phyloP scores from a whole-genome alignment of 2,329 filamentous ascomycete species.

The Scedosporium minutisporum region DNA sequence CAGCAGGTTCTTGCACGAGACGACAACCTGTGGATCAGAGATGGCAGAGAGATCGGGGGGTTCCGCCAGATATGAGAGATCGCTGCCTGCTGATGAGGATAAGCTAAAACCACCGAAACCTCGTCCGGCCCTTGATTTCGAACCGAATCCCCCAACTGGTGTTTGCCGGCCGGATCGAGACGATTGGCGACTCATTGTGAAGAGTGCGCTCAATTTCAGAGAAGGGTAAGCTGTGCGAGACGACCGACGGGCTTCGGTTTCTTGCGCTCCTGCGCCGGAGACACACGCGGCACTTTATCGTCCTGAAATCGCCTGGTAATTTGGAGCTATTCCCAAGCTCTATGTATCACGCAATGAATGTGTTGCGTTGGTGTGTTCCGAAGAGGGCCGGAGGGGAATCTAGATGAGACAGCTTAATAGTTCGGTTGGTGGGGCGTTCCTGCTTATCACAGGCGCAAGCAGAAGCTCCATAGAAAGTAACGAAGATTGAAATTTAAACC shows the following conservation, averaged over 20 bases:
- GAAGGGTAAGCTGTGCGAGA: not conserved
- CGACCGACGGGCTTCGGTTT: too few relatives aligned
- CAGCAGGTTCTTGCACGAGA: slow-evolving; percentile 83
- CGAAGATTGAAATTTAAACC: not conserved
- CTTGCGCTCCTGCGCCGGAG: too few relatives aligned
- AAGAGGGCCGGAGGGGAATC: not conserved
- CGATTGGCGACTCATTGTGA: slow-evolving; percentile 1
- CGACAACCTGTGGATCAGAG: slow-evolving; percentile 70
- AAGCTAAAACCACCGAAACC: slow-evolving; percentile 25
- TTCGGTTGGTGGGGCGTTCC: not conserved
- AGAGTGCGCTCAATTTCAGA: not conserved
- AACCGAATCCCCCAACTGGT: not conserved
- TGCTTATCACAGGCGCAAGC: not conserved
- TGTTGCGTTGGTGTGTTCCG: not conserved
- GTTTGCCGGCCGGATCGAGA: not conserved
- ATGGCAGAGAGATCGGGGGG: slow-evolving; percentile 71
- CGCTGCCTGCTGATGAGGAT: slow-evolving; percentile 32
- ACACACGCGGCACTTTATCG: too few relatives aligned
- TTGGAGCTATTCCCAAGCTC: too few relatives aligned
- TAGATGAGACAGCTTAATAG: not conserved
- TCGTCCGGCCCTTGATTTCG: not conserved
- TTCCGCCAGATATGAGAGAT: slow-evolving; percentile 78
- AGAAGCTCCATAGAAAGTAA: not conserved
- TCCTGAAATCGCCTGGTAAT: too few relatives aligned
- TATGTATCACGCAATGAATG: too few relatives aligned